Evolutionary conservation across 257 asterid genomes (phyloP).

Genomic region (Euphrasia confusa): DNA sequence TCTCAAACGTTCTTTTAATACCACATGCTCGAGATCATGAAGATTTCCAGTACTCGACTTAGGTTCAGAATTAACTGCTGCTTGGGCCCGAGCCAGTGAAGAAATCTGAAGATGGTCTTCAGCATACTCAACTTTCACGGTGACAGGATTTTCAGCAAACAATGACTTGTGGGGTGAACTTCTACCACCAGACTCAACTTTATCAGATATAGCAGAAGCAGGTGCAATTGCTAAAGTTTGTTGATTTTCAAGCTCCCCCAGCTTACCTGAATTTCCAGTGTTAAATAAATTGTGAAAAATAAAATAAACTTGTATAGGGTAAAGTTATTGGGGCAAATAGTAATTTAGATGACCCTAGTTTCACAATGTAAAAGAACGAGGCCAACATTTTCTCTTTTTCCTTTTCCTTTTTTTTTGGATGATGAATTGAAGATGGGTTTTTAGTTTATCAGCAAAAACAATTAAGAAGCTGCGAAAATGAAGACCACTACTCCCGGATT

Average conservation of each 20-base stretch:
- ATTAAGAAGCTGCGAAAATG: background rate
- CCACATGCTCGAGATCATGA: slow-evolving; percentile 60
- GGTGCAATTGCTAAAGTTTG: slow-evolving; percentile 20
- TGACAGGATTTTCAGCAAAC: slow-evolving; percentile 16
- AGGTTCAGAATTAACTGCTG: slow-evolving; percentile 28
- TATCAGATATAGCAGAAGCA: slow-evolving; percentile 23
- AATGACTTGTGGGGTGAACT: slow-evolving; percentile 19
- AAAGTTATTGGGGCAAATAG: background rate
- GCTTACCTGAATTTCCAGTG: slow-evolving; percentile 29
- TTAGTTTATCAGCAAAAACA: background rate
- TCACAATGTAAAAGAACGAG: slow-evolving; percentile 4
- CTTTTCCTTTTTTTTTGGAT: background rate
- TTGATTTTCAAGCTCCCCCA: slow-evolving; percentile 19
- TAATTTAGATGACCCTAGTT: background rate
- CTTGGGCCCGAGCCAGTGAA: slow-evolving; percentile 23
- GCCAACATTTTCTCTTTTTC: background rate
- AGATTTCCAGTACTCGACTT: slow-evolving; percentile 29
- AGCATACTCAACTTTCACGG: slow-evolving; percentile 32
- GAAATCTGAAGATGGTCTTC: slow-evolving; percentile 26
- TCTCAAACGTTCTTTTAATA: slow-evolving; percentile 51
- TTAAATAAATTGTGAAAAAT: slow-evolving; percentile 5
- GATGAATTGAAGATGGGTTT: background rate
- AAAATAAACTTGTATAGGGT: slow-evolving; percentile 2
- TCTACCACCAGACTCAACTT: slow-evolving; percentile 23
- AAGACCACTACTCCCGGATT: background rate